These are phyloP conservation scores for Tothia fuscella DNA, from an alignment of 2,329 filamentous ascomycete species.

Conservation along the genomic window DNA sequence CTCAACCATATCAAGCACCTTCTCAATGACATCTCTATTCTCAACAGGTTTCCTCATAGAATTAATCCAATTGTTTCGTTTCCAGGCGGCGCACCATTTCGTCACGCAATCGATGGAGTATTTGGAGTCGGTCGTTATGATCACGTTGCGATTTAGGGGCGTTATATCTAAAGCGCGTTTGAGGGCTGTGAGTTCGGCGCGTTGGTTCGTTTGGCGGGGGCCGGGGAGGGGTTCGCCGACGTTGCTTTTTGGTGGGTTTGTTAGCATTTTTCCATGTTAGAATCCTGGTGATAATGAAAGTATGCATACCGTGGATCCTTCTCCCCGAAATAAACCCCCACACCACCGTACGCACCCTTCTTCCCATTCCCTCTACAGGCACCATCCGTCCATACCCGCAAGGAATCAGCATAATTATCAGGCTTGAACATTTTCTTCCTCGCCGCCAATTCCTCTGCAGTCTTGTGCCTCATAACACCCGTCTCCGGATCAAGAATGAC, in stretches of 20 bases:
- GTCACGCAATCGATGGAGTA: conserved; percentile 87
- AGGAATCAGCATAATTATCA: conserved; percentile 10
- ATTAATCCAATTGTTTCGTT: conserved; percentile 67
- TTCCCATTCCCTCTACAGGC: conserved; percentile 48
- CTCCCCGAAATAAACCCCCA: conserved; percentile 54
- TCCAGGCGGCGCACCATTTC: conserved; percentile 71
- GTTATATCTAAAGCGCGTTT: conserved; percentile 69
- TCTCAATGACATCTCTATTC: conserved; percentile 74
- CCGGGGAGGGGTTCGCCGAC: conserved; percentile 67
- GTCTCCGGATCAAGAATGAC: conserved; percentile 42
- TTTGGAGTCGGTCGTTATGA: conserved; percentile 78
- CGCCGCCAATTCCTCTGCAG: conserved; percentile 32
- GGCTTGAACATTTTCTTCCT: conserved; percentile 36
- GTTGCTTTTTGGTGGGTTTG: conserved; percentile 45
- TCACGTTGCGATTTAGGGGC: conserved; percentile 53
- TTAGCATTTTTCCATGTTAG: too few species aligned
- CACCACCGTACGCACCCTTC: conserved; percentile 43
- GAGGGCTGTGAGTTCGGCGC: conserved; percentile 87
- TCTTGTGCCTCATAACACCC: conserved; percentile 45
- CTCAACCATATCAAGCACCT: conserved; percentile 58
- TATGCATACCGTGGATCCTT: conserved; percentile 40
- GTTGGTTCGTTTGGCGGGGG: conserved; percentile 77
- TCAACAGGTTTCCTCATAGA: conserved; percentile 58
- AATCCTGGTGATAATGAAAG: not conserved
- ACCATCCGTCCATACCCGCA: conserved; percentile 53